Evolutionary conservation across 805 yeast species (phyloP).

Genomic region (Myxozyma mucilagina): DNA sequence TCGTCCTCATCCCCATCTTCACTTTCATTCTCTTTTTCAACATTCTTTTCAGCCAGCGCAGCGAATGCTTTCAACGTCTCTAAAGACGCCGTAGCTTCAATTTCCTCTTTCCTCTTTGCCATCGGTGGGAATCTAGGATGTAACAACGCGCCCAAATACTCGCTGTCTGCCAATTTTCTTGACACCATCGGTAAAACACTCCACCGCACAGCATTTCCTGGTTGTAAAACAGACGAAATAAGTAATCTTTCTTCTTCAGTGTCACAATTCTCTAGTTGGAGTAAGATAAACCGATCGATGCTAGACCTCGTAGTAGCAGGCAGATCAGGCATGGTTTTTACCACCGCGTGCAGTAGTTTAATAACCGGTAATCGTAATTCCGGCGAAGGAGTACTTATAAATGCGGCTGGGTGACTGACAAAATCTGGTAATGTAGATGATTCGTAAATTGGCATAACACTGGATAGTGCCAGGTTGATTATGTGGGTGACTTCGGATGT

Average conservation of each 20-base stretch:
- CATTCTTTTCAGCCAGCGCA: conserved; percentile 17
- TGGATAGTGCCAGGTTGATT: conserved; percentile 15
- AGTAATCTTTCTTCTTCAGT: conserved; percentile 9
- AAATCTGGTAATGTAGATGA: conserved; percentile 20
- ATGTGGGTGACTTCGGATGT: conserved; percentile 13
- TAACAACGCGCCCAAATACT: conserved; percentile 6
- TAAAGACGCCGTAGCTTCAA: conserved; percentile 4
- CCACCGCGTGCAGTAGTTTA: conserved; percentile 15
- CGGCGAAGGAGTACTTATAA: conserved; percentile 2
- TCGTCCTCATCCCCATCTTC: conserved; percentile 10
- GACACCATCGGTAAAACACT: conserved; percentile 27
- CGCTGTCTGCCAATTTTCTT: conserved; percentile 11
- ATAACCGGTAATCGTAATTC: neutral
- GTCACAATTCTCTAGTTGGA: neutral
- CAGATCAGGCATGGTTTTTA: conserved; percentile 16
- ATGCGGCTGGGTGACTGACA: conserved; percentile 17
- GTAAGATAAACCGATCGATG: conserved; percentile 21
- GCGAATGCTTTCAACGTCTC: neutral
- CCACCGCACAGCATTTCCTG: conserved; percentile 23
- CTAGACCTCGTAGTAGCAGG: conserved; percentile 21
- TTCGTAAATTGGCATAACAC: conserved; percentile 1
- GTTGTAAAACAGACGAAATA: conserved; percentile 20
- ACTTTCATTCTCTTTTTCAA: conserved; percentile 41
- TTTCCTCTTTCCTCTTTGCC: conserved; percentile 21
- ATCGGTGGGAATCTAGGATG: conserved; percentile 31